Conservation (phyloP, 768 basidiomycete species). For the Tricholoma bakamatsutake region DNA sequence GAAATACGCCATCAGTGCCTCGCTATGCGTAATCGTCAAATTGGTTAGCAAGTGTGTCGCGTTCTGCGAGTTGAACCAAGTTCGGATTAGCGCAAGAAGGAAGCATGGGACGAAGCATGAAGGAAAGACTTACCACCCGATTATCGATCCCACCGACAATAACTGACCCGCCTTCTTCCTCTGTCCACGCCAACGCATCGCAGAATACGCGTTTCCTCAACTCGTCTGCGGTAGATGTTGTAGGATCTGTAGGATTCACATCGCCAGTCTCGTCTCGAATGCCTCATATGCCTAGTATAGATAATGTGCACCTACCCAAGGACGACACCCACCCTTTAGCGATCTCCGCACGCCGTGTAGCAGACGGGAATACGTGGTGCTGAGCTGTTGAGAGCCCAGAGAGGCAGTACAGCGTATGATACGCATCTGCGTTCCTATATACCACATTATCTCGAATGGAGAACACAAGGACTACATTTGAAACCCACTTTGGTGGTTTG, state of each 20-base stretch:
- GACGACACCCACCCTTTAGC: conserved; percentile 29
- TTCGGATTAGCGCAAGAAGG: neutral
- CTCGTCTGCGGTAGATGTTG: conserved; percentile 3
- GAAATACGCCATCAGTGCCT: conserved; percentile 66
- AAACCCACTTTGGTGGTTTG: conserved; percentile 85
- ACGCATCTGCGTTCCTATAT: conserved; percentile 77
- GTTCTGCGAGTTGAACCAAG: conserved; percentile 42
- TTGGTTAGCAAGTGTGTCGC: conserved; percentile 80
- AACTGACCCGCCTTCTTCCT: conserved; percentile 53
- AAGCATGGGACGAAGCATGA: neutral
- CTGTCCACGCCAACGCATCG: conserved; percentile 56
- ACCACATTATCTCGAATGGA: neutral
- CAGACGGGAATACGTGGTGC: conserved; percentile 58
- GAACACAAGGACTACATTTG: neutral
- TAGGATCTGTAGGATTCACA: neutral
- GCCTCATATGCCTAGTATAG: neutral
- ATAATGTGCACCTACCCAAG: neutral
- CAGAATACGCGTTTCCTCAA: conserved; percentile 37
- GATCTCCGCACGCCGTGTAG: conserved; percentile 27
- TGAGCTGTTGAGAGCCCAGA: conserved; percentile 88
- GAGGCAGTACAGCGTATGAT: conserved; percentile 92
- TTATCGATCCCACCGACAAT: conserved; percentile 59
- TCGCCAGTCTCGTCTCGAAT: too few species aligned
- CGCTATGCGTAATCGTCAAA: conserved; percentile 60
- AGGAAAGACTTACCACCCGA: conserved; percentile 46